These are phyloP conservation scores for Globisporangium cederbergense DNA, from an alignment of 352 stramenopile genomes.

Conservation along the genomic window DNA sequence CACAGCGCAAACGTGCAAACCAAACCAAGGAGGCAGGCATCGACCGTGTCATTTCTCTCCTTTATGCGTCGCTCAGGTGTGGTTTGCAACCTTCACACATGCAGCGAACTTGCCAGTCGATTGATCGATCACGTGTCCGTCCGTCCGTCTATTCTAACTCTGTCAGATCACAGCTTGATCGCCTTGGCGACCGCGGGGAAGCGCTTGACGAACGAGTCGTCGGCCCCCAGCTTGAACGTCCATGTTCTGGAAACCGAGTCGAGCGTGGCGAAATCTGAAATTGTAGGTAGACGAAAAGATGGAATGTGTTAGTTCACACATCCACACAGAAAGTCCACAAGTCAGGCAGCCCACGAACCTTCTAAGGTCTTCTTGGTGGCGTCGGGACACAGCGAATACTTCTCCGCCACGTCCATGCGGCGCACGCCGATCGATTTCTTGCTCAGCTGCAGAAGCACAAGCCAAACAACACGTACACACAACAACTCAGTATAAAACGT, in stretches of 20 bases:
- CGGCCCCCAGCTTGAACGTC: constrained; percentile 43
- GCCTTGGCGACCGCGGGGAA: constrained; percentile 44
- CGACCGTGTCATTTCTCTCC: not conserved
- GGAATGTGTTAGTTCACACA: not conserved
- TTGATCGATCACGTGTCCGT: not conserved
- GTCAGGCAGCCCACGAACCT: constrained; percentile 18
- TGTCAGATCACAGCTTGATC: constrained; percentile 37
- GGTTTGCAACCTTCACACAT: not conserved
- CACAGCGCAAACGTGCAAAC: not conserved
- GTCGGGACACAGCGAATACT: constrained; percentile 34
- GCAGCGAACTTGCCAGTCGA: not conserved
- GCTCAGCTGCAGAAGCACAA: constrained; percentile 23
- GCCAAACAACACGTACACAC: not conserved
- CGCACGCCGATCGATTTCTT: constrained; percentile 35
- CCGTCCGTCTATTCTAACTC: constrained; percentile 2
- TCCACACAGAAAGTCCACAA: not conserved
- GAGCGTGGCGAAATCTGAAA: constrained; percentile 43
- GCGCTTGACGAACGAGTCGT: constrained; percentile 48
- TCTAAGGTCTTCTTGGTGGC: constrained; percentile 44
- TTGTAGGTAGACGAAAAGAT: no score
- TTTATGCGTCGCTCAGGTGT: not conserved
- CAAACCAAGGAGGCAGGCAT: not conserved
- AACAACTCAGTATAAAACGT: not conserved
- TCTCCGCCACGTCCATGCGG: constrained; percentile 45
- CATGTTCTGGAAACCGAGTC: constrained; percentile 44